Percentiles rank a stretch among this genome's conserved stretches.
Evolutionary conservation across 2,329 filamentous ascomycete genomes (phyloP).

Genomic region (Hypoxylon sp.): DNA sequence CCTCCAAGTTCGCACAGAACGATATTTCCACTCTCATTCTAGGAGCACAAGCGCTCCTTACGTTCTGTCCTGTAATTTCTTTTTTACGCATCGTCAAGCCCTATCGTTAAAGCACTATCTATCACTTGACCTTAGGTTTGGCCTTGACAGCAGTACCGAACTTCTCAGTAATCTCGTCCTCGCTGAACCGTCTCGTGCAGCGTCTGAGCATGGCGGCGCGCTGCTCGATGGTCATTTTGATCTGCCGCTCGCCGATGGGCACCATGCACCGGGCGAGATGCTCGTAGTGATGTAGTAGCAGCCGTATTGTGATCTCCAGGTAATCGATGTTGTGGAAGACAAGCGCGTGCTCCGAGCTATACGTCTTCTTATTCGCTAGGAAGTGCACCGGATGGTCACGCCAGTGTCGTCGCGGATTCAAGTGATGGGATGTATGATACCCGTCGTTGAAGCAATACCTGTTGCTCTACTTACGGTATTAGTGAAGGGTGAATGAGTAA

Average conservation of each 20-base stretch:
- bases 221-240: conserved; percentile 75
- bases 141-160: conserved; percentile 57
- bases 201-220: conserved; percentile 73
- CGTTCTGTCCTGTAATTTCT: not conserved
- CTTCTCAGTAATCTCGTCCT: conserved; percentile 74
- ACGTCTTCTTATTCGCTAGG: conserved; percentile 76
- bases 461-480: conserved; percentile 72
- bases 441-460: conserved; percentile 87
- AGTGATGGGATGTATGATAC: conserved; percentile 85
- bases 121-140: conserved; percentile 19
- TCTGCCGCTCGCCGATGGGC: conserved; percentile 78
- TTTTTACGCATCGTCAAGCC: not conserved
- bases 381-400: conserved; percentile 83
- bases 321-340: conserved; percentile 89
- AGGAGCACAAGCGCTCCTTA: not conserved
- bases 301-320: conserved; percentile 78
- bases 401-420: conserved; percentile 85
- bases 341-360: conserved; percentile 76
- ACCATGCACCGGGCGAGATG: conserved; percentile 79
- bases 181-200: conserved; percentile 76
- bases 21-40: not conserved
- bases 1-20: not conserved
- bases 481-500: conserved; percentile 20
- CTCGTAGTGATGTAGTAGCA: conserved; percentile 80
- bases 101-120: not conserved